A percentile compares a stretch with the other conserved stretches of the same genome.
Conservation (phyloP, 305 asterid genomes). For the Fraxinus latifolia region DNA sequence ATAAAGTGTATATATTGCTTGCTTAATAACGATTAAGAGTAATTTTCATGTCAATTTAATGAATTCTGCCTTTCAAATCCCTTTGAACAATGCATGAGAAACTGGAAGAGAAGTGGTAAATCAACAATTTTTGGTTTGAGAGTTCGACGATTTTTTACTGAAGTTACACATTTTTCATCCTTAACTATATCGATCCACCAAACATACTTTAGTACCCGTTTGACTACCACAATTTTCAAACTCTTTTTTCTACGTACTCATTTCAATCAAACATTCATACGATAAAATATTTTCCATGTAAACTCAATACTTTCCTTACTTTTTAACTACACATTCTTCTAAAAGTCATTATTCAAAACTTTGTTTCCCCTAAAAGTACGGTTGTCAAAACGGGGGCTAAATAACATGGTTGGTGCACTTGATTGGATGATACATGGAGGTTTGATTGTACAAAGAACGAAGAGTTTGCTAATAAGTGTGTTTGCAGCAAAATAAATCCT, state of each 20-base stretch:
- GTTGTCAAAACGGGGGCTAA: not conserved
- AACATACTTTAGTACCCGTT: not conserved
- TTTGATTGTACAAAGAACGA: not conserved
- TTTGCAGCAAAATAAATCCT: not conserved
- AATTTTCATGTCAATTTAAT: not conserved
- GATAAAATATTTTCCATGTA: too few species aligned
- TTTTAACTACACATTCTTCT: too few species aligned
- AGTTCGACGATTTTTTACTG: not conserved
- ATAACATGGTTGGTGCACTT: not conserved
- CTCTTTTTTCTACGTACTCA: not conserved
- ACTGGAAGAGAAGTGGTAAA: not conserved
- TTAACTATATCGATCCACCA: not conserved
- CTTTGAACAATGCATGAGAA: not conserved
- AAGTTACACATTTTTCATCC: not conserved
- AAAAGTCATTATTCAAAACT: not conserved
- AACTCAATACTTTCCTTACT: too few species aligned
- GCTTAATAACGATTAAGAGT: not conserved
- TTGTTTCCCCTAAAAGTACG: not conserved
- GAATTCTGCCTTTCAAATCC: not conserved
- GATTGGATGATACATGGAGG: not conserved
- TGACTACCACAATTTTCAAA: not conserved
- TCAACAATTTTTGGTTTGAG: not conserved
- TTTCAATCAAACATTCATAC: not conserved
- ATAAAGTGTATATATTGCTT: conserved; percentile 5
- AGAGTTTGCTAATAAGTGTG: not conserved